Base-by-base conservation (phyloP, 805 yeast species). In the Gaillardinia entomophila region DNA sequence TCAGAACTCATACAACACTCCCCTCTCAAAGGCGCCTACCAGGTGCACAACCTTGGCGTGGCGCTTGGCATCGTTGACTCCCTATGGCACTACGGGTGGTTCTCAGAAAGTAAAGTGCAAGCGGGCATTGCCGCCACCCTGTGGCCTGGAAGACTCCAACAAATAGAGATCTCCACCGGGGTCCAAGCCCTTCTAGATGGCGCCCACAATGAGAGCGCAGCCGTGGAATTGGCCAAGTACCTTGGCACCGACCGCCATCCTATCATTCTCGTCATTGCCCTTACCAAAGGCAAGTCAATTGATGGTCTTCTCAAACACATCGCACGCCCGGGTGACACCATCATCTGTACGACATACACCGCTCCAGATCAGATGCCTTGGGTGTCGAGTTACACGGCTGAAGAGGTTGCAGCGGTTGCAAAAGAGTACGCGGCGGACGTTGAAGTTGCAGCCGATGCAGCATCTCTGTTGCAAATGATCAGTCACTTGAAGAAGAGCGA, bases 321-420 rank as follows among this genome's bases (percentile, higher is more conserved):
- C 2, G 50, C 83, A 3, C 42, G 38, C 14, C 46, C 61, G 1
- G 49, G 55, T 1, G 96, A 88, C 46, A 53, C 60, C 2, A 72
- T 89, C 0, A 57, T 81, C 1, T 69, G 80, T 1, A 77, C 90
- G 0, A 50, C 62, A 20, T 92, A 89, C 51, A 72, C 78, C 2
- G 46, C 60, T 1, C 90, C 94, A 1, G 89, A 81, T 11, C 82
- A 86, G 0, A 92, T 92, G 98, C 96, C 97, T 0, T 92, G 97
- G 97, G 77, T 92, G 4, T 48, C 65, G 26, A 60, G 89, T 1
- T 66, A 64, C 40, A 46, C 51, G 3, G 48, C 63, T 1, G 45
- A 36, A 2, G 58, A 53, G 12, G 48, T 80, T 23, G 28, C 17
- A 32, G 30, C n/a, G 24, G 38, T 19, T 7, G 63, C 61, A 1